Evolutionary conservation across 1,139 yeast genomes (phyloP), one percentile per base, ranked within the genome.

Genomic region (Magnusiomyces ingens): DNA sequence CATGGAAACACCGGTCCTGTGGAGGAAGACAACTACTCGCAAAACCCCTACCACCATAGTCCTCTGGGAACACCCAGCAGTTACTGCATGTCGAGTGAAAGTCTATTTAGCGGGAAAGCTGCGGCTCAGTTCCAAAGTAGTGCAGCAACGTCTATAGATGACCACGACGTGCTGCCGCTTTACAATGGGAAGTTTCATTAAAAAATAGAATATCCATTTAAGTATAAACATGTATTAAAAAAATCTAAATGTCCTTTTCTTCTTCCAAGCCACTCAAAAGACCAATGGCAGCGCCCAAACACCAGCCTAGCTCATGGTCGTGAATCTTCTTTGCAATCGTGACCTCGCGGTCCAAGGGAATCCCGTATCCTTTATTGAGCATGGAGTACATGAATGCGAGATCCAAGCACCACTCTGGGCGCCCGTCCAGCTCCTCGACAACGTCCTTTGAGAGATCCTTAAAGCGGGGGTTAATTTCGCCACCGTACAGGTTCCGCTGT

Each of bases 371-470:
- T n/a, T 88, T 83, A 68, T 89, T 95, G 60, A 90, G 75, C 70
- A 90, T 75, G 8, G 95, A 82, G 35, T 85, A 83, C 75, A 90
- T 89, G 75, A 87, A 89, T 4, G 91, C 81, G 60, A 90, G 74
- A 67, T 90, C 97, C 63, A 85, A 71, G 70, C 97, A 90, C 91
- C 95, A 89, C 65, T 84, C 84, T 45, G 96, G 95, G 64, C 89
- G 91, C 46, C 79, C 79, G 52, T 75, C 73, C 58, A 90, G 75
- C 57, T 80, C 80, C 52, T 75, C 74, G 50, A 86, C 66, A 19
- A 84, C 81, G n/a, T 79, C 84, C 8, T 19, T 10, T 18, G 49
- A 19, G 2, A 46, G 42, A 40, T 36, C 18, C 8, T 35, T 18
- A 19, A 46, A 46, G 8, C 22, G 15, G 32, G 42, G 17, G 21